These are phyloP conservation scores for Erysiphe pulchra DNA, from an alignment of 2,329 filamentous ascomycete species.

Conservation along the genomic window DNA sequence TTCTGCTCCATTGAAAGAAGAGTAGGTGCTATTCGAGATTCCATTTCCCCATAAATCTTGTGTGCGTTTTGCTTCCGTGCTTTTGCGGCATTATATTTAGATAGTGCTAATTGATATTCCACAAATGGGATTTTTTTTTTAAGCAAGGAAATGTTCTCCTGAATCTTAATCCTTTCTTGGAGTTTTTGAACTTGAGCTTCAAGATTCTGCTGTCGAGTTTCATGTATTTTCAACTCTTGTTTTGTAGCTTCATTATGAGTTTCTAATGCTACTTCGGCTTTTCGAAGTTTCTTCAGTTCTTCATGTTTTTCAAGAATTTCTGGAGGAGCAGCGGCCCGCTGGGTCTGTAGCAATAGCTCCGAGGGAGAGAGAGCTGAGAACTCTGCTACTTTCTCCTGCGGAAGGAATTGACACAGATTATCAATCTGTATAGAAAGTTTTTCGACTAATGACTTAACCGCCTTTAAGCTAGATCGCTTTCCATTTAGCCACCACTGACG, in stretches of 20 bases:
- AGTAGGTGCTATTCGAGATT: constrained; percentile 37
- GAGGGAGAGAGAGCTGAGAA: constrained; percentile 67
- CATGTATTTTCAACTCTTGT: constrained; percentile 38
- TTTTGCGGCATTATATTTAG: constrained; percentile 25
- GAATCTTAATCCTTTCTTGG: constrained; percentile 44
- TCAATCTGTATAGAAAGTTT: constrained; percentile 80
- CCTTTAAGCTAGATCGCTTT: constrained; percentile 31
- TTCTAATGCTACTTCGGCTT: constrained; percentile 38
- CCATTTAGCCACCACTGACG: constrained; percentile 58
- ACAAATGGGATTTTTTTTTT: constrained; percentile 39
- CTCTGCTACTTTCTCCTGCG: constrained; percentile 85
- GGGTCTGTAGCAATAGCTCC: constrained; percentile 61
- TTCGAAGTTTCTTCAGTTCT: constrained; percentile 43
- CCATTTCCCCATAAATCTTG: constrained; percentile 30
- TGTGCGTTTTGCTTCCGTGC: constrained; percentile 26
- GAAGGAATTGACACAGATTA: constrained; percentile 90
- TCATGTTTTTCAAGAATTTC: constrained; percentile 62
- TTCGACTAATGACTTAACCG: constrained; percentile 39
- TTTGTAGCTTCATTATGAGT: constrained; percentile 29
- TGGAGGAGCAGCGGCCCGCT: constrained; percentile 62
- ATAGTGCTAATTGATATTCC: constrained; percentile 31
- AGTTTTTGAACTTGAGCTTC: constrained; percentile 65
- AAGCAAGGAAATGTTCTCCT: constrained; percentile 36
- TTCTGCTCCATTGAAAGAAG: constrained; percentile 45
- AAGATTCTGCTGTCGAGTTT: constrained; percentile 46